Evolutionary conservation across 768 basidiomycete species (phyloP).

Genomic region (Tulasnella sp.): DNA sequence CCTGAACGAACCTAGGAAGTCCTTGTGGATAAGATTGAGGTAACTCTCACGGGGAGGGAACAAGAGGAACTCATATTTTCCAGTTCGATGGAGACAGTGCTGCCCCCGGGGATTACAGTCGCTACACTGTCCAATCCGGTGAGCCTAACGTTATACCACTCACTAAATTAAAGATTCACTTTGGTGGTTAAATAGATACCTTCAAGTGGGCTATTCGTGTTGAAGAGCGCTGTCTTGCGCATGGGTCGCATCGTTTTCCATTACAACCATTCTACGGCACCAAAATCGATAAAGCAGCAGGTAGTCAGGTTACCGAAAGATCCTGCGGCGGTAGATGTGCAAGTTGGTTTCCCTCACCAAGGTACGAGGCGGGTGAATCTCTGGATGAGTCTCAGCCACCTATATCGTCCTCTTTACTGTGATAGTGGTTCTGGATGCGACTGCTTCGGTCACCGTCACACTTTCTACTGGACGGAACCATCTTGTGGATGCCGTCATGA

Average conservation of each 20-base stretch:
- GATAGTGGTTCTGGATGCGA: conserved; percentile 55
- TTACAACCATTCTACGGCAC: conserved; percentile 31
- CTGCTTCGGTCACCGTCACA: conserved; percentile 42
- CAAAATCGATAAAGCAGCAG: background rate
- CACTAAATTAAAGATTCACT: background rate
- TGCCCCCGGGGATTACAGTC: conserved; percentile 49
- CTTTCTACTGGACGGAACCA: conserved; percentile 63
- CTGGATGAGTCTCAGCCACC: background rate
- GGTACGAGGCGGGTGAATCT: conserved; percentile 20
- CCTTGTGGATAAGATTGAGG: conserved; percentile 47
- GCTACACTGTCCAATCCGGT: conserved; percentile 65
- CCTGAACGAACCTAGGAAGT: conserved; percentile 37
- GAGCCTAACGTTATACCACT: conserved; percentile 25
- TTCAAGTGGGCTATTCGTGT: conserved; percentile 52
- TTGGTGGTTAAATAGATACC: conserved; percentile 42
- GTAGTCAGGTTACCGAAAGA: background rate
- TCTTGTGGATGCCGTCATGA: conserved; percentile 43
- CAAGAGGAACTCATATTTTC: conserved; percentile 55
- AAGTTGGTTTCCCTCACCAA: conserved; percentile 31
- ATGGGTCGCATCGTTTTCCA: conserved; percentile 56
- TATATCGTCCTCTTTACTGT: background rate
- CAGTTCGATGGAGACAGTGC: conserved; percentile 29
- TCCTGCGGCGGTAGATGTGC: conserved; percentile 40
- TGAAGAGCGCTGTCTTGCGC: conserved; percentile 58
- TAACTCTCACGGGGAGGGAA: conserved; percentile 43